phyloP scores from a whole-genome alignment of 2,329 filamentous ascomycete genomes.

The Apiospora aurea region DNA sequence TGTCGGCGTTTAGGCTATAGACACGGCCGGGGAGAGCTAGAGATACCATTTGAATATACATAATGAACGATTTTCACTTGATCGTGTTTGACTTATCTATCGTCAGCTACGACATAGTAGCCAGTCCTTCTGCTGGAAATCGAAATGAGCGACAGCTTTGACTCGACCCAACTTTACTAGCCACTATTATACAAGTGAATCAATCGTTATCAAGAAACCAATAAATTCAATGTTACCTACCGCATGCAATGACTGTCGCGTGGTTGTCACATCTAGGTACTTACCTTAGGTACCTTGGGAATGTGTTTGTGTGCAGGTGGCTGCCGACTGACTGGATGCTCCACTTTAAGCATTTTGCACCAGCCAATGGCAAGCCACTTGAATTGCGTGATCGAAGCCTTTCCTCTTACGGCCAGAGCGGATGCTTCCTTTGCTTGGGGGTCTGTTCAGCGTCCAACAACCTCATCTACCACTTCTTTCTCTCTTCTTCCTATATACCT shows the following conservation, averaged over 20 bases:
- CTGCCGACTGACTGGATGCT: background rate
- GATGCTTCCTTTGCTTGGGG: conserved; percentile 10
- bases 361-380: conserved; percentile 14
- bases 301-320: background rate
- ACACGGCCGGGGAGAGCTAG: background rate
- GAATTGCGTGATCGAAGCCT: conserved; percentile 22
- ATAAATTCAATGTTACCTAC: background rate
- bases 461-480: background rate
- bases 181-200: background rate
- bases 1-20: background rate
- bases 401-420: conserved; percentile 17
- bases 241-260: background rate
- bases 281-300: background rate
- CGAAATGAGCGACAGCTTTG: background rate
- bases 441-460: conserved; percentile 2
- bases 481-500: background rate
- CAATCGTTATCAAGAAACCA: background rate
- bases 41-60: conserved; percentile 23
- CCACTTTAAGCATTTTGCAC: background rate
- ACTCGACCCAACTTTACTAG: background rate
- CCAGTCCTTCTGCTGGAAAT: background rate
- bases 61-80: background rate
- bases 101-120: background rate
- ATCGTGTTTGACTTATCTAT: background rate
- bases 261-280: too few species aligned